Evolutionary conservation across 2,329 filamentous ascomycete species (phyloP), one percentile per base, ranked within the genome.

Genomic region (Aureobasidium sp.): DNA sequence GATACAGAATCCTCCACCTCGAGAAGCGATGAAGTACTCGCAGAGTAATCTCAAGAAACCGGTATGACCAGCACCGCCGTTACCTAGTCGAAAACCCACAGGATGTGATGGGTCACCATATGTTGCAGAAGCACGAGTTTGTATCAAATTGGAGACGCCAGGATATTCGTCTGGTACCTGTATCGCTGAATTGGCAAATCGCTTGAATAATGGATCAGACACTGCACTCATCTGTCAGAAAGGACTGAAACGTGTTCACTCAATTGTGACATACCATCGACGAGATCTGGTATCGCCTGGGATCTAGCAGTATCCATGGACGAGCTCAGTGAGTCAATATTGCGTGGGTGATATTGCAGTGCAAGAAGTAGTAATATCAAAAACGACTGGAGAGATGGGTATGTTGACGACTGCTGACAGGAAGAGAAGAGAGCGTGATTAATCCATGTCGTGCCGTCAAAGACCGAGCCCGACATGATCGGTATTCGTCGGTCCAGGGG

Each of bases 31-130:
- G 63, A 59, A 68, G 8, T 32, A 10, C 47, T 66, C 62, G 44
- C 53, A 59, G 6, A 68, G 61, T 13, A 37, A 11, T 41, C 53
- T 32, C 5, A 68, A 62, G 21, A 68, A 47, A 10, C 67, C 67
- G 16, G 65, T 68, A 44, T 66, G 67, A 5, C 66, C 67, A 39
- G 67, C 67, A 32, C 66, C 66, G 16, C 66, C 67, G 54, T 68
- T 68, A 11, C 67, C 67, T 14, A 68, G 62, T 10, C 64, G 63
- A 58, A 68, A 68, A 3, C n/a, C 13, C 5, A 66, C 57, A 6
- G 66, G 62, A 30, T 64, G 25, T 21, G 42, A 37, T 11, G 62
- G 32, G 13, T 65, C 42, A 29, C 66, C 66, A 50, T 66, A 68
- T 14, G n/a, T 58, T 8, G 42, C 54, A 27, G 41, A 14, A 25